Evolutionary conservation across 1,284 basidiomycete species (phyloP).

Genomic region (Rhodotorula sp.): DNA sequence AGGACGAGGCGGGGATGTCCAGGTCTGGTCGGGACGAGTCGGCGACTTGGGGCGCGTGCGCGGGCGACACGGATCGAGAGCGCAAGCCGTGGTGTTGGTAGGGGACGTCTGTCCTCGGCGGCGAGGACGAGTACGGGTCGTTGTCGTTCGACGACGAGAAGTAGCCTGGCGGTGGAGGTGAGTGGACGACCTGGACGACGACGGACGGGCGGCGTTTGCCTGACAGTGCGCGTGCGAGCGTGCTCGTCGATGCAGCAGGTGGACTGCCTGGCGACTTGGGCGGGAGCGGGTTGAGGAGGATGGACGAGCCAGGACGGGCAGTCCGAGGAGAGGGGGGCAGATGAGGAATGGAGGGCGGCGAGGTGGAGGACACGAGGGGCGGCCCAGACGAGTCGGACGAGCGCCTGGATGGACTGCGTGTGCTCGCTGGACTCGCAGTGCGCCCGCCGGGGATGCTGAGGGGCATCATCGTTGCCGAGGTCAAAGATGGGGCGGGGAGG

Average conservation of each 20-base stretch:
- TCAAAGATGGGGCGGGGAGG: neutral
- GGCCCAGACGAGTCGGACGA: neutral
- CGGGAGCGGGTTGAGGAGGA: slow-evolving; percentile 33
- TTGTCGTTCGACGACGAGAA: slow-evolving; percentile 5
- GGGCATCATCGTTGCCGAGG: too few species aligned
- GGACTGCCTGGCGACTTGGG: neutral
- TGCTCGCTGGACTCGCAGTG: neutral
- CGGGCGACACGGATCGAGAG: slow-evolving; percentile 8
- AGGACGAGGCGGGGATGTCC: neutral
- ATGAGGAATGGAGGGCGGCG: slow-evolving; percentile 14
- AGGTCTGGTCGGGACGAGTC: neutral
- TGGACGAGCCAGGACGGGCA: slow-evolving; percentile 15
- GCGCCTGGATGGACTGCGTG: neutral
- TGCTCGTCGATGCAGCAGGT: neutral
- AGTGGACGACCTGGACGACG: slow-evolving; percentile 23
- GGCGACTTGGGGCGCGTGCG: neutral
- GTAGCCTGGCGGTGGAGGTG: slow-evolving; percentile 16
- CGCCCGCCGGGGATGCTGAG: neutral
- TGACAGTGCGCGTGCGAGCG: too few species aligned
- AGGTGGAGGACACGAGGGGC: slow-evolving; percentile 6
- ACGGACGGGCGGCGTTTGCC: neutral
- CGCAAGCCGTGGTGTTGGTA: slow-evolving; percentile 2
- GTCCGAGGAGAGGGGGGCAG: slow-evolving; percentile 8
- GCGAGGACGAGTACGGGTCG: neutral
- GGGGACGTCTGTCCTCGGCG: neutral